Evolutionary conservation across 2,329 filamentous ascomycete genomes (phyloP).

Genomic region (Sclerotinia spermophila): DNA sequence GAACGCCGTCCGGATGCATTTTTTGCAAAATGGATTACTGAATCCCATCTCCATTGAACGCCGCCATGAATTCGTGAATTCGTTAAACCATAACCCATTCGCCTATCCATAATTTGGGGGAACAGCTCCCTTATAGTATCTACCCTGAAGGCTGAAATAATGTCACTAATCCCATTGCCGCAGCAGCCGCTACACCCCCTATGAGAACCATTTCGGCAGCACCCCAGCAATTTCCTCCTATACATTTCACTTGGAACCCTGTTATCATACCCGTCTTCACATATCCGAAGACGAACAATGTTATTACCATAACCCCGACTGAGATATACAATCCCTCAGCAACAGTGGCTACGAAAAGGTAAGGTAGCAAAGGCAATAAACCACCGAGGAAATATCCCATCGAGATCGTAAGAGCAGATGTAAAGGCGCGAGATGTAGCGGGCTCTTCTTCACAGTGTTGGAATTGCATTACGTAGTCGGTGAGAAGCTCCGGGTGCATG

Average conservation of each 20-base stretch:
- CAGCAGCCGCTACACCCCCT: conserved; percentile 39
- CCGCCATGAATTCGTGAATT: neutral
- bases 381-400: conserved; percentile 55
- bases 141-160: conserved; percentile 31
- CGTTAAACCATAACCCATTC: neutral
- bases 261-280: conserved; percentile 55
- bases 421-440: conserved; percentile 35
- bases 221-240: conserved; percentile 34
- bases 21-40: neutral
- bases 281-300: conserved; percentile 62
- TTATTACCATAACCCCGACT: conserved; percentile 56
- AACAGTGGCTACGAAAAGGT: conserved; percentile 47
- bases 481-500: conserved; percentile 33
- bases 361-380: conserved; percentile 53
- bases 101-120: conserved; percentile 13
- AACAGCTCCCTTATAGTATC: neutral
- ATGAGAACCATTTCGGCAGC: conserved; percentile 43
- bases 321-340: conserved; percentile 53
- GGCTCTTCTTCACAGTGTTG: conserved; percentile 36
- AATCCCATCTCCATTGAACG: neutral
- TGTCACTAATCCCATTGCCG: conserved; percentile 41
- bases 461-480: conserved; percentile 42
- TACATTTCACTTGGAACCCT: conserved; percentile 35
- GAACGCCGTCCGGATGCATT: conserved; percentile 17
- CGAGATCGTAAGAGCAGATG: conserved; percentile 53